These are phyloP conservation scores for Colletotrichum sp. DNA, from an alignment of 2,329 filamentous ascomycete species.

Conservation along the genomic window DNA sequence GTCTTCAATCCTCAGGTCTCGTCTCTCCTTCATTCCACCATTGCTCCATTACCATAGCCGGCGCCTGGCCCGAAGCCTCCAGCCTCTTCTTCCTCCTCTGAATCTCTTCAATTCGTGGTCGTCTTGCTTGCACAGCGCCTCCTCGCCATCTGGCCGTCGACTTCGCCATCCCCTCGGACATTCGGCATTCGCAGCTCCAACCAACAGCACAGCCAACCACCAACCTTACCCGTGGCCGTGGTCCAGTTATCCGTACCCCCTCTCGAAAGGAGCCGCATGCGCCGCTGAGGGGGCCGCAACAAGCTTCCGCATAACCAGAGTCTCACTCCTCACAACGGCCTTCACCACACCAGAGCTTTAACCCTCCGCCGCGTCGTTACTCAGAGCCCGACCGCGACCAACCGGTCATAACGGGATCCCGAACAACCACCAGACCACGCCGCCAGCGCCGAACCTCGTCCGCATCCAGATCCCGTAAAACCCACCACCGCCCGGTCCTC, in stretches of 20 bases:
- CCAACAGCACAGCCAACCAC: not conserved
- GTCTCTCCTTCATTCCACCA: not conserved
- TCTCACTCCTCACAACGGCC: not conserved
- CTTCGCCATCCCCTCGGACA: not conserved
- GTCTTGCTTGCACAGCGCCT: not conserved
- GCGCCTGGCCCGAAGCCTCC: not conserved
- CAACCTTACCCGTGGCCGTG: not conserved
- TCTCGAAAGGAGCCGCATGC: not conserved
- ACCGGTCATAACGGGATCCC: not conserved
- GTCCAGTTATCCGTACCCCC: not conserved
- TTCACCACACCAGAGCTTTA: not conserved
- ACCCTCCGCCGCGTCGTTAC: not conserved
- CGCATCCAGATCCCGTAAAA: not conserved
- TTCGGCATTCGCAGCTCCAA: conserved; percentile 3
- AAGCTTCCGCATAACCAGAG: not conserved
- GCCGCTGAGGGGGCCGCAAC: not conserved
- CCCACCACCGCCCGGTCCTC: not conserved
- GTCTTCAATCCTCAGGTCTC: not conserved
- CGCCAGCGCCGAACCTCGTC: conserved; percentile 4
- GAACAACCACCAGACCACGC: not conserved
- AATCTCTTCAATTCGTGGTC: not conserved
- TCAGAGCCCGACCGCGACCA: not conserved
- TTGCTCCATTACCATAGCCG: not conserved
- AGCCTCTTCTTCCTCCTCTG: not conserved
- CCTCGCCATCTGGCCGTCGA: not conserved